Conservation (phyloP, 2,329 filamentous ascomycete genomes). For the Colletotrichum plurivorum region DNA sequence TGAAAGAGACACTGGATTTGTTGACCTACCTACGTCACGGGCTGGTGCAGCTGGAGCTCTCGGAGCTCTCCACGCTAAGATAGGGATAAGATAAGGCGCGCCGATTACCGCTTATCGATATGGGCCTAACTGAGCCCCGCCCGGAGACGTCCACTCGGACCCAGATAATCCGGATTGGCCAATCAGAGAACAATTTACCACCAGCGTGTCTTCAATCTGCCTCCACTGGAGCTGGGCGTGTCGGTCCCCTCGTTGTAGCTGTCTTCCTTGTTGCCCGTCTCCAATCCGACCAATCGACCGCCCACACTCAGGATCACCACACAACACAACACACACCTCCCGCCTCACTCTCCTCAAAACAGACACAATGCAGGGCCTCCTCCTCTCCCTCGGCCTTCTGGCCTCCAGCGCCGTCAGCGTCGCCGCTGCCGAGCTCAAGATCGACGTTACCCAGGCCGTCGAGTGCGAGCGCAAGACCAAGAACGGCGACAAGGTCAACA, state of each 20-base stretch:
- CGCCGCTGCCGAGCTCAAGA: conserved; percentile 76
- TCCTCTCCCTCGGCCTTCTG: conserved; percentile 64
- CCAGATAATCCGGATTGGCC: conserved; percentile 3
- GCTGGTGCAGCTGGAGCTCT: conserved; percentile 4
- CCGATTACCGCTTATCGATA: conserved; percentile 19
- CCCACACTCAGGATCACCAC: conserved; percentile 24
- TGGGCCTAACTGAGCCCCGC: neutral
- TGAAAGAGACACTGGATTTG: neutral
- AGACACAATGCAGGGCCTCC: conserved; percentile 63
- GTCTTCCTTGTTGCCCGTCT: conserved; percentile 30
- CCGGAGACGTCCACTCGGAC: conserved; percentile 10
- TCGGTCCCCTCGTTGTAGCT: conserved; percentile 27
- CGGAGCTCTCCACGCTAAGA: too few species aligned
- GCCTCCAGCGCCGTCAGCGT: conserved; percentile 67
- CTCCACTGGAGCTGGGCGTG: neutral
- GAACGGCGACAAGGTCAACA: conserved; percentile 83
- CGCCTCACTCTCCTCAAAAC: conserved; percentile 16
- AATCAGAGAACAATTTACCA: conserved; percentile 23
- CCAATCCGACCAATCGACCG: conserved; percentile 26
- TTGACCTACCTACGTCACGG: conserved; percentile 25
- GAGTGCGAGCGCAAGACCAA: conserved; percentile 85
- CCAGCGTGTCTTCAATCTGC: conserved; percentile 36
- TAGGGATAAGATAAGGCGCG: neutral
- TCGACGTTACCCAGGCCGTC: conserved; percentile 81
- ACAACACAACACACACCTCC: conserved; percentile 8